A percentile compares a stretch with the other conserved stretches of the same genome.
Conservation (phyloP, 345 rosid species). For the Citrus hindsii region DNA sequence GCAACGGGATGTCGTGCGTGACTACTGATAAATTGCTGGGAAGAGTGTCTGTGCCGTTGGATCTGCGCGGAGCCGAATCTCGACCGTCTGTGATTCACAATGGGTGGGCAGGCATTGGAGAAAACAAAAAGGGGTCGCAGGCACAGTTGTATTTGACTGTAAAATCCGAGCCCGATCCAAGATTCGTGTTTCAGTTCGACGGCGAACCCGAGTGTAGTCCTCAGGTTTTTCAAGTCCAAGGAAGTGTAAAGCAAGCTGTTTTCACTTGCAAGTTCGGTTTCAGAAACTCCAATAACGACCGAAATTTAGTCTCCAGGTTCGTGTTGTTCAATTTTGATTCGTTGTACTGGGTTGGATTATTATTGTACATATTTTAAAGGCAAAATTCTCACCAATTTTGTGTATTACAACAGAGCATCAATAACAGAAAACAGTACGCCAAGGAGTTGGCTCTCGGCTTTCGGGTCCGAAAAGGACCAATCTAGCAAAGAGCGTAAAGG, state of each 20-base stretch:
- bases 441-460: conserved; percentile 41
- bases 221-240: conserved; percentile 91
- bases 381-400: too few species aligned
- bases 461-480: conserved; percentile 55
- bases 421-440: conserved; percentile 38
- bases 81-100: conserved; percentile 54
- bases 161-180: conserved; percentile 79
- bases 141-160: conserved; percentile 51
- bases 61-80: conserved; percentile 55
- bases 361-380: too few species aligned
- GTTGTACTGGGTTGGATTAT: too few species aligned
- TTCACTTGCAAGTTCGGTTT: conserved; percentile 93
- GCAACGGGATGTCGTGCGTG: conserved; percentile 44
- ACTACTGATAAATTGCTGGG: conserved; percentile 50
- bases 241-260: conserved; percentile 78
- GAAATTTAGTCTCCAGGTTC: conserved; percentile 60
- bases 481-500: conserved; percentile 77
- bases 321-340: neutral
- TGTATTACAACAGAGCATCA: conserved; percentile 46
- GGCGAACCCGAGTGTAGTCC: conserved; percentile 97
- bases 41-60: conserved; percentile 47
- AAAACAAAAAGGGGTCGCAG: conserved; percentile 28
- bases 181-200: conserved; percentile 83
- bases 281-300: conserved; percentile 47
- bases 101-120: conserved; percentile 65